Evolutionary conservation across 371 early-diverging fungal genomes (phyloP).

Genomic region (Mucor irregularis): DNA sequence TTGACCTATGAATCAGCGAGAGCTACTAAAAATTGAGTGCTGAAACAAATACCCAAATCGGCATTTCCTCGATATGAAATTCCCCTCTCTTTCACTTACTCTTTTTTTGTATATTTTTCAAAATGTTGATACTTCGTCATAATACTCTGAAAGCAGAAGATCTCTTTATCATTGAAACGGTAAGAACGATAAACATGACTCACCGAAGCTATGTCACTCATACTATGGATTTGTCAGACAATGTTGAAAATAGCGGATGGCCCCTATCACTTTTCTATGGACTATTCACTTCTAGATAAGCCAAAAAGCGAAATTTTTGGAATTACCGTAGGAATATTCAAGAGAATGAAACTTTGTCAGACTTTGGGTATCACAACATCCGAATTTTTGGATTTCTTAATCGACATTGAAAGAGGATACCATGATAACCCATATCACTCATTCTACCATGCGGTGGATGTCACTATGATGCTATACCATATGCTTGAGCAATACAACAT

Average conservation of each 20-base stretch:
- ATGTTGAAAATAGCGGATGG: slow-evolving; percentile 31
- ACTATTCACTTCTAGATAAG: slow-evolving; percentile 70
- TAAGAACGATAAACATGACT: neutral
- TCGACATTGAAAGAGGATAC: slow-evolving; percentile 80
- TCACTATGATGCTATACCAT: slow-evolving; percentile 76
- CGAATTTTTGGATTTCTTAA: slow-evolving; percentile 75
- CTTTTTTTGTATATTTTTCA: neutral
- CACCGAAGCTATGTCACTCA: neutral
- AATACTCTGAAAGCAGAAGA: slow-evolving; percentile 16
- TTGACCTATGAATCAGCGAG: too few species aligned
- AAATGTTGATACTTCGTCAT: slow-evolving; percentile 25
- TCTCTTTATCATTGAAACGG: slow-evolving; percentile 24
- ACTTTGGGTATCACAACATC: slow-evolving; percentile 59
- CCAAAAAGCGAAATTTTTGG: slow-evolving; percentile 72
- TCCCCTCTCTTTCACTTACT: neutral
- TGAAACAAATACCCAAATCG: too few species aligned
- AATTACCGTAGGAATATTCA: slow-evolving; percentile 66
- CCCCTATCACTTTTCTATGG: slow-evolving; percentile 38
- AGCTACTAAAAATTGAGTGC: too few species aligned
- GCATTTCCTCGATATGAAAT: too few species aligned
- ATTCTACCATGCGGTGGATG: slow-evolving; percentile 88
- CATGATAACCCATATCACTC: slow-evolving; percentile 84
- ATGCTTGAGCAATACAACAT: slow-evolving; percentile 66
- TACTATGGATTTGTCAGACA: too few species aligned
- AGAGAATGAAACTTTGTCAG: slow-evolving; percentile 54